Base-by-base conservation (phyloP, 345 rosid species). In the Arabis alpina region DNA sequence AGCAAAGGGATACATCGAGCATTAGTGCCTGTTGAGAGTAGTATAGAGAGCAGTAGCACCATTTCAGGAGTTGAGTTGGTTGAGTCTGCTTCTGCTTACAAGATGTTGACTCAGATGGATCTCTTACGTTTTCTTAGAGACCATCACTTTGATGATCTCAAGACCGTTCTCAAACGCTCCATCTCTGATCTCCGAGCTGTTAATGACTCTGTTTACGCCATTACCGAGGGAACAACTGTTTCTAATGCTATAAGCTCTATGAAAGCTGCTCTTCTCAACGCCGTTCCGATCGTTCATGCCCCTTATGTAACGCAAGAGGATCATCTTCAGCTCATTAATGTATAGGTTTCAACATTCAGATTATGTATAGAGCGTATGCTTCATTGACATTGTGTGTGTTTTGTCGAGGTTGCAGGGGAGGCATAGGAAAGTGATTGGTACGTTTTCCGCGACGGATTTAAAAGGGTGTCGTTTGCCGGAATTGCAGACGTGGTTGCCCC, bases 1-100 rank as follows among this genome's bases (percentile, higher is more conserved):
- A 83, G 93, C 84, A 93, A 93, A 79, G 97, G 93, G 64, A 83
- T 87, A 36, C 98, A 93, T 81, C 76, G 92, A 2, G 90, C 89
- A 5, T 70, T 93, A 61, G 98, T 93, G 42, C 98, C 97, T 3
- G 6, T 76, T 2, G 94, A 86, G 56, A 63, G 87, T 41, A 82
- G 76, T 39, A 70, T 57, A 64, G 89, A 83, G 16, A 82, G 80
- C 23, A 73, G 3, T 19, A 45, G 67, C 61, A 66, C 61, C 9
- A 32, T 60, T 4, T 70, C 84, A 2, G 91, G 90, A 14, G 90
- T 74, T 4, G 91, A 85, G 73, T 79, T 88, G n/a, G 78, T 81
- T 27, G 95, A 90, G 72, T 79, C 89, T 0, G 83, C 95, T 3
- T 73, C 90, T 0, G 53, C 81, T 70, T 92, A 92, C 49, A 70